phyloP scores from a whole-genome alignment of 331 rosid species.

The Saraca asoca region DNA sequence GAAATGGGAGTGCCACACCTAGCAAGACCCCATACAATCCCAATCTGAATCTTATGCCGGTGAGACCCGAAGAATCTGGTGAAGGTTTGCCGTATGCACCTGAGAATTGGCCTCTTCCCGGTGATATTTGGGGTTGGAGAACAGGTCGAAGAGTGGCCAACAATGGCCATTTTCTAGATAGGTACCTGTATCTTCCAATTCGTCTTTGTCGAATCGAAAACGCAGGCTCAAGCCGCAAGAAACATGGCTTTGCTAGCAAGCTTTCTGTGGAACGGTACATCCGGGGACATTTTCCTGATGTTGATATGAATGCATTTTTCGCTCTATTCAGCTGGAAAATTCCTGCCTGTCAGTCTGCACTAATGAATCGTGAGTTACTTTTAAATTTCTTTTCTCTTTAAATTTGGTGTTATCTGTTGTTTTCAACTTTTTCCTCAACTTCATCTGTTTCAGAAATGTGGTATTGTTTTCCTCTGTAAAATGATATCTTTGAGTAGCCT shows the following conservation, averaged over 20 bases:
- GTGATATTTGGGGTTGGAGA: conserved; percentile 76
- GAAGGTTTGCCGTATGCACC: conserved; percentile 83
- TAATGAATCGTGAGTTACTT: conserved; percentile 47
- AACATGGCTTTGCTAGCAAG: conserved; percentile 70
- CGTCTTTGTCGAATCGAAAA: conserved; percentile 32
- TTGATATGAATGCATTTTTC: conserved; percentile 56
- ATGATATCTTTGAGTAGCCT: not conserved
- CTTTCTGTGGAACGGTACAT: conserved; percentile 68
- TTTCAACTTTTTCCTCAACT: not conserved
- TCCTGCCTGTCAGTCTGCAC: conserved; percentile 47
- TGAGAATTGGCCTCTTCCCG: conserved; percentile 68
- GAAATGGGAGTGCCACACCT: not conserved
- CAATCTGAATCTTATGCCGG: conserved; percentile 32
- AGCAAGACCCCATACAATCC: too few relatives aligned
- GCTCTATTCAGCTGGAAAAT: conserved; percentile 77
- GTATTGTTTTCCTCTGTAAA: not conserved
- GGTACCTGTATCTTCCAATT: conserved; percentile 73
- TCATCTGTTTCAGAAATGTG: not conserved
- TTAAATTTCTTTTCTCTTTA: not conserved
- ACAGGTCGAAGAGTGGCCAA: conserved; percentile 58
- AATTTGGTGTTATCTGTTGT: not conserved
- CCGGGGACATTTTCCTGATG: conserved; percentile 43
- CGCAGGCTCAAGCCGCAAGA: conserved; percentile 25
- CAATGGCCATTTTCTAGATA: conserved; percentile 64
- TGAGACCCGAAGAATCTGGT: conserved; percentile 51